Conservation (phyloP, 2,329 filamentous ascomycete species). For the Aspergillus transmontanensis region DNA sequence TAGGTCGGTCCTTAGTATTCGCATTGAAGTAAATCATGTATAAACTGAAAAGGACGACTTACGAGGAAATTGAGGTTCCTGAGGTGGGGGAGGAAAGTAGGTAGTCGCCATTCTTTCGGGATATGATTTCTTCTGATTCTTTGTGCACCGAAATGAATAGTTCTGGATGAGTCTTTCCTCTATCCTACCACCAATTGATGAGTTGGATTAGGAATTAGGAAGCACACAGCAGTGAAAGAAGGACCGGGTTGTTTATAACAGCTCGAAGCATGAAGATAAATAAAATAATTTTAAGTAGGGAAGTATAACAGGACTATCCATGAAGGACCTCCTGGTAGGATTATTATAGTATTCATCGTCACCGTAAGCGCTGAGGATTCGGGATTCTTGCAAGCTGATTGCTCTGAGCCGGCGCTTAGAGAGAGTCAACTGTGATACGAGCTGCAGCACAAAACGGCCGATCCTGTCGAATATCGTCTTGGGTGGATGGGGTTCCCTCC, state of each 20-base stretch:
- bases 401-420: slow-evolving; percentile 10
- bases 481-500: too few species aligned
- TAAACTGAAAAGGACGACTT: too few species aligned
- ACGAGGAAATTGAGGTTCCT: slow-evolving; percentile 23
- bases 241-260: too few species aligned
- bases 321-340: too few species aligned
- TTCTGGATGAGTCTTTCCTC: too few species aligned
- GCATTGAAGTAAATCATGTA: too few species aligned
- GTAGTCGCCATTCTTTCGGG: slow-evolving; percentile 5
- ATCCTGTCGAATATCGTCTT: not conserved
- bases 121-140: not conserved
- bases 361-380: slow-evolving; percentile 9
- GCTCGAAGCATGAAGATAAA: too few species aligned
- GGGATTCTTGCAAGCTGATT: slow-evolving; percentile 6
- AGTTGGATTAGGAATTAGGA: too few species aligned
- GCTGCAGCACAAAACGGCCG: slow-evolving; percentile 10
- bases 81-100: slow-evolving; percentile 31
- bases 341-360: not conserved
- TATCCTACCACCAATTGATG: too few species aligned
- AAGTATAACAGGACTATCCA: too few species aligned
- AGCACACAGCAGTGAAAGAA: too few species aligned
- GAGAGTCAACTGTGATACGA: slow-evolving; percentile 13
- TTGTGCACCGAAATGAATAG: not conserved
- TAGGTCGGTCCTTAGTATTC: slow-evolving; percentile 3
- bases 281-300: too few species aligned